Evolutionary conservation across 2,329 filamentous ascomycete species (phyloP).

Genomic region (Dothistroma pini): DNA sequence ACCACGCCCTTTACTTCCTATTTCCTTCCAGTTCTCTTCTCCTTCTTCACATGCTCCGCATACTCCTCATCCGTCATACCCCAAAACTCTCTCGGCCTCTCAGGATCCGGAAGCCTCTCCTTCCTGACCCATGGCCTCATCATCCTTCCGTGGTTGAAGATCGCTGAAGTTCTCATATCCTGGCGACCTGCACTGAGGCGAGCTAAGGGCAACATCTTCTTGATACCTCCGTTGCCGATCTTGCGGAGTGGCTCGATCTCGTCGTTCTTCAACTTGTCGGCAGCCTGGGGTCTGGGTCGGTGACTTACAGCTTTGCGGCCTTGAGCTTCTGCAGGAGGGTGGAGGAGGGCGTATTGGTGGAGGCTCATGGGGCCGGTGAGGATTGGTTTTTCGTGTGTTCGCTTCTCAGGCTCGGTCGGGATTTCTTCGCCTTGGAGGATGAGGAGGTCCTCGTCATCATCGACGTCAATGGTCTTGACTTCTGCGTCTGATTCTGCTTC

Average conservation of each 20-base stretch:
- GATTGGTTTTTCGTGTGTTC: background rate
- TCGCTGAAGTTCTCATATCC: background rate
- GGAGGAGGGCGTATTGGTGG: background rate
- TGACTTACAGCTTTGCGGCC: background rate
- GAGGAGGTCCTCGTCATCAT: no score
- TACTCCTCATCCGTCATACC: background rate
- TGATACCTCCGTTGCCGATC: background rate
- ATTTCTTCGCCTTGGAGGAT: no score
- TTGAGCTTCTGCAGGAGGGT: background rate
- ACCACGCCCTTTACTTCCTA: background rate
- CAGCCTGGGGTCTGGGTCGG: background rate
- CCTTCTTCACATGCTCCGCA: background rate
- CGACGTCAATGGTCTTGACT: no score
- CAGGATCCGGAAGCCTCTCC: background rate
- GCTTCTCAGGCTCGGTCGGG: no score
- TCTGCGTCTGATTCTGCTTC: no score
- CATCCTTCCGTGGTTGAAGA: background rate
- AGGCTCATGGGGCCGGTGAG: background rate
- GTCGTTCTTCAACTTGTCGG: background rate
- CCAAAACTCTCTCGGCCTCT: background rate
- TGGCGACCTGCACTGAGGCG: background rate
- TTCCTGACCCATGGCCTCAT: background rate
- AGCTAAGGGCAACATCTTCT: background rate
- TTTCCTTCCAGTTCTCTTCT: background rate
- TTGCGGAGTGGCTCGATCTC: background rate